Base-by-base conservation (phyloP, 148 eudicot species). In the Fagopyrum tataricum region DNA sequence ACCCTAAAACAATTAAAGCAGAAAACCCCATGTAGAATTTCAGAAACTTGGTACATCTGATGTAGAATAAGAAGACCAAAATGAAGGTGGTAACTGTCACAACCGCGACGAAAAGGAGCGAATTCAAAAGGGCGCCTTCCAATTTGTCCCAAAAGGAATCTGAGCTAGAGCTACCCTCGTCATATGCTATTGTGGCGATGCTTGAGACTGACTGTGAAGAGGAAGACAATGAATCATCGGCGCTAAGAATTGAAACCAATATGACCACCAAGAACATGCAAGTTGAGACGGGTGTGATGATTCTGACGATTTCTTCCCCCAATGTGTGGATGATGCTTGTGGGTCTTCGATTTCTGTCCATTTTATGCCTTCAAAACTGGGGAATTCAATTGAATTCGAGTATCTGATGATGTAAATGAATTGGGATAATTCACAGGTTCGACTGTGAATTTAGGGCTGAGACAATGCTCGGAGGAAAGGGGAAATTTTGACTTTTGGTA, bases 21-120 rank as follows among this genome's bases (percentile, higher is more conserved):
- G 96, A 90, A 61, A 96, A 92, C 14, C 90, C 96, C 97, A 91
- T 87, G 77, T 91, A 96, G 81, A 78, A 95, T 79, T 92, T 90
- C 79, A 90, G 70, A 85, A 96, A 96, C n/a, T 79, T 82, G 20
- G 96, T 89, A 78, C 96, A 96, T 69, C 92, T 79, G 48, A 90
- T 78, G 75, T 96, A 96, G 77, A 90, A 96, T 7, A 96, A 81
- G 52, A 96, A 83, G 39, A 96, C 94, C 73, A 96, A 69, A 24
- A 92, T 1, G 82, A 96, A 92, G 73, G 97, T 90, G 12, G 84
- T 86, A 5, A 77, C 73, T 4, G 99, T 92, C 41, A 92, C 88
- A 76, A 90, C 82, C 4, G 81, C 85, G 5, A 96, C 94, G 80
- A 96, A 96, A 10, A 96, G 91, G 49, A 92, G 83, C 0, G 97